A percentile compares a stretch with the other conserved stretches of the same genome.
Evolutionary conservation across 108 stramenopile species (phyloP).

Genomic region (Cyclotella kingstonii): DNA sequence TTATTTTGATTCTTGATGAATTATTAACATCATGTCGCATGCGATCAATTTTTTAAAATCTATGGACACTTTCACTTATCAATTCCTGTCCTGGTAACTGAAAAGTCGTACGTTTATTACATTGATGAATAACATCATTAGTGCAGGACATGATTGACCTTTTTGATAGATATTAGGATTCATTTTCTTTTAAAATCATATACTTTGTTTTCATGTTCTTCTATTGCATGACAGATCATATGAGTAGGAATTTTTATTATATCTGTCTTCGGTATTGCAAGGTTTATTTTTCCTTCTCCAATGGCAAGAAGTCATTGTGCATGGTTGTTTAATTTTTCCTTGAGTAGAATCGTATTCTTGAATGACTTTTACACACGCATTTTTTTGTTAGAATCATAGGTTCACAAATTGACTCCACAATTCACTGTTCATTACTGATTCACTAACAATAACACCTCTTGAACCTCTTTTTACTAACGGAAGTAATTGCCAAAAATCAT

Average conservation of each 20-base stretch:
- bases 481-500: constrained; percentile 18
- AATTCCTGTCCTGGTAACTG: constrained; percentile 1
- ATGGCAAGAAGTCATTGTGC: constrained; percentile 10
- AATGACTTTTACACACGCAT: constrained; percentile 15
- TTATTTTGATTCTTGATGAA: not conserved
- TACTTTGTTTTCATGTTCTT: constrained; percentile 9
- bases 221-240: constrained; percentile 6
- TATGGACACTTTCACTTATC: constrained; percentile 3
- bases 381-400: not conserved
- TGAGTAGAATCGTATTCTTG: not conserved
- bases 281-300: constrained; percentile 8
- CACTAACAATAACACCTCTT: constrained; percentile 1
- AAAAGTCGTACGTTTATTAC: constrained; percentile 7
- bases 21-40: not conserved
- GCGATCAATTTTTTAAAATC: not conserved
- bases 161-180: constrained; percentile 1
- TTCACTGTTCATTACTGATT: not conserved
- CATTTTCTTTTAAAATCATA: constrained; percentile 7
- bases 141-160: constrained; percentile 21
- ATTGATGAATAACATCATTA: constrained; percentile 19
- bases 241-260: constrained; percentile 18
- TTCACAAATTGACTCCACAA: constrained; percentile 6
- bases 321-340: not conserved
- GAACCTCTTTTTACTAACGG: constrained; percentile 4
- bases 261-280: not conserved